phyloP scores from a whole-genome alignment of 192 early-diverging fungal species.

The Gaertneriomyces sp. region DNA sequence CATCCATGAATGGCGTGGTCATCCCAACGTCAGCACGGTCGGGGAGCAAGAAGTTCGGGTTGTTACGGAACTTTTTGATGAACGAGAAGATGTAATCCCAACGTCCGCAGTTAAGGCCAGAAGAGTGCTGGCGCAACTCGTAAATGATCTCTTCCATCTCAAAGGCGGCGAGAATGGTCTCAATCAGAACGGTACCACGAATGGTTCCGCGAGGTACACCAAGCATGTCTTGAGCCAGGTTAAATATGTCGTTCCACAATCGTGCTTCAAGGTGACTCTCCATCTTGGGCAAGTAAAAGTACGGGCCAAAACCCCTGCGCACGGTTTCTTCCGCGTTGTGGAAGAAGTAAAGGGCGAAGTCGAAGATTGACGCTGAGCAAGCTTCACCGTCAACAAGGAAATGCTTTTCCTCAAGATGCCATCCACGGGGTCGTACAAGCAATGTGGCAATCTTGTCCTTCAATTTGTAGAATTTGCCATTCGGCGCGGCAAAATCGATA shows the following conservation, averaged over 20 bases:
- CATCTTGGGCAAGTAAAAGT: slow-evolving; percentile 99
- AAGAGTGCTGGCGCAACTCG: slow-evolving; percentile 96
- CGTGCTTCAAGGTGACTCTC: slow-evolving; percentile 92
- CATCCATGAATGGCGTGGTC: slow-evolving; percentile 97
- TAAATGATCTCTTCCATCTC: slow-evolving; percentile 99
- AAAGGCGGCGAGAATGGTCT: slow-evolving; percentile 94
- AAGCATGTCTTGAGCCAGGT: slow-evolving; percentile 87
- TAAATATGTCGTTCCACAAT: slow-evolving; percentile 99
- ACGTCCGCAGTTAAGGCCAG: slow-evolving; percentile 97
- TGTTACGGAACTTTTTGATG: slow-evolving; percentile 94
- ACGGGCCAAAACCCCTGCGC: slow-evolving; percentile 86
- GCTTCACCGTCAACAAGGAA: slow-evolving; percentile 88
- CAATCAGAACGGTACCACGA: slow-evolving; percentile 94
- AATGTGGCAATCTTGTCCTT: slow-evolving; percentile 86
- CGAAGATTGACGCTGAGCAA: slow-evolving; percentile 93
- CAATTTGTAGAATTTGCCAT: slow-evolving; percentile 93
- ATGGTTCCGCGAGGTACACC: slow-evolving; percentile 91
- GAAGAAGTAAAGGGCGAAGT: slow-evolving; percentile 98
- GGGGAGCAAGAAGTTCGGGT: slow-evolving; percentile 82
- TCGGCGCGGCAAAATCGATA: slow-evolving; percentile 80
- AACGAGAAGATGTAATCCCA: slow-evolving; percentile 99
- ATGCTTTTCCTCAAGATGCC: slow-evolving; percentile 98
- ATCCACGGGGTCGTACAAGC: slow-evolving; percentile 93
- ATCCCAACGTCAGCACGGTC: slow-evolving; percentile 88
- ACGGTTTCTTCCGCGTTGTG: slow-evolving; percentile 88